Conservation (phyloP, 2,329 filamentous ascomycete genomes). For the Calonectria naviculata region DNA sequence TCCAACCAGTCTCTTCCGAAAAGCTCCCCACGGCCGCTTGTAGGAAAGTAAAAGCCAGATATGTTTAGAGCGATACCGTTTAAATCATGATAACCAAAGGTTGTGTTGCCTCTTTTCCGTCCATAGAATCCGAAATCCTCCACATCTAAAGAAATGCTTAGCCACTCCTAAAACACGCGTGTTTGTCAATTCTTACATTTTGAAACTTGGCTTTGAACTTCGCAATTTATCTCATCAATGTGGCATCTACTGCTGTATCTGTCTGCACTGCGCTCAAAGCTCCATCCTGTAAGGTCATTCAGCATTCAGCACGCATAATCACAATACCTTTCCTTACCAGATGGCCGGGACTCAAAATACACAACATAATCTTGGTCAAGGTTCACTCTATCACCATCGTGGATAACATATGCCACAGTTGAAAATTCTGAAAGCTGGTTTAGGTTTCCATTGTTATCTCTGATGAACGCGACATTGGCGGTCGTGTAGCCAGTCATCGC, state of each 20-base stretch:
- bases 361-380: background rate
- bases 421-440: background rate
- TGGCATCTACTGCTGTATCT: too few relatives aligned
- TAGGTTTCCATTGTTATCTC: background rate
- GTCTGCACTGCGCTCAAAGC: too few relatives aligned
- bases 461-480: background rate
- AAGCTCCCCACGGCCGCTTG: too few relatives aligned
- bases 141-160: background rate
- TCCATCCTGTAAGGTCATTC: too few relatives aligned
- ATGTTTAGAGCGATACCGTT: background rate
- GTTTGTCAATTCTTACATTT: background rate
- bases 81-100: background rate
- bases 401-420: background rate
- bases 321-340: background rate
- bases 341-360: background rate
- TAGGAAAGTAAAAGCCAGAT: background rate
- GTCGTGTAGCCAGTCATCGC: background rate
- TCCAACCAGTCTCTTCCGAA: background rate
- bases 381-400: background rate
- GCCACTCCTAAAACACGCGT: too few relatives aligned
- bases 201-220: background rate
- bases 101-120: background rate
- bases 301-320: too few relatives aligned
- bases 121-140: background rate
- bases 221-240: background rate